Conservation (phyloP, 768 basidiomycete genomes). For the Tricholoma matsutake region DNA sequence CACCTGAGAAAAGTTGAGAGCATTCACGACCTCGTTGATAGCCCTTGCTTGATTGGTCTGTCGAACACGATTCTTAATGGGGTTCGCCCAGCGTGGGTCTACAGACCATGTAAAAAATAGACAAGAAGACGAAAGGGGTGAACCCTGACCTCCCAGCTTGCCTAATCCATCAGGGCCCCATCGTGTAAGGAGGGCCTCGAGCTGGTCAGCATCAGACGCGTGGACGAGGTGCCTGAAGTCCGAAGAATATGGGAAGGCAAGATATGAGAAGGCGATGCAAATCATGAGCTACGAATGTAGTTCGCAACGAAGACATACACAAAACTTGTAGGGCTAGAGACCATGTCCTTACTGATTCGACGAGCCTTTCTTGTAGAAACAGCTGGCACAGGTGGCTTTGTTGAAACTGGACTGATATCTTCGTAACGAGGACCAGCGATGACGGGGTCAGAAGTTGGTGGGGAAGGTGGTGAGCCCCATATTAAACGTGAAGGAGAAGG, state of each 20-base stretch:
- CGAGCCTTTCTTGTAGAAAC: conserved; percentile 50
- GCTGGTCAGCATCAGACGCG: conserved; percentile 87
- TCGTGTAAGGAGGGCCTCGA: conserved; percentile 79
- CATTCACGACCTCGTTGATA: conserved; percentile 74
- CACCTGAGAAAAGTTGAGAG: conserved; percentile 56
- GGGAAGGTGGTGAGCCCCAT: conserved; percentile 43
- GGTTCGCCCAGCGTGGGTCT: conserved; percentile 89
- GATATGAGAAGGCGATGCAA: neutral
- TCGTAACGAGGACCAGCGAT: conserved; percentile 72
- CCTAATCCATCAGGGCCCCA: conserved; percentile 90
- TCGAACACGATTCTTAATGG: conserved; percentile 78
- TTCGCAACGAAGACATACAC: conserved; percentile 53
- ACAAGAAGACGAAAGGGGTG: conserved; percentile 2
- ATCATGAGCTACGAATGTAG: neutral
- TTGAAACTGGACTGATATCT: conserved; percentile 37
- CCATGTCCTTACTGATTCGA: conserved; percentile 85
- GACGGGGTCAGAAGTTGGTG: conserved; percentile 36
- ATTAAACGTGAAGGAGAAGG: conserved; percentile 65
- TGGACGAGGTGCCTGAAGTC: conserved; percentile 78
- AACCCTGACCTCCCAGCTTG: conserved; percentile 74
- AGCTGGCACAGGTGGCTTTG: conserved; percentile 29
- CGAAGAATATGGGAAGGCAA: conserved; percentile 18
- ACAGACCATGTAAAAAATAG: conserved; percentile 21
- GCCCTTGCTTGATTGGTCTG: conserved; percentile 65
- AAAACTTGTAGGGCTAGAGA: conserved; percentile 79